phyloP scores from a whole-genome alignment of 2,329 filamentous ascomycete genomes.

The Fusarium sp. region DNA sequence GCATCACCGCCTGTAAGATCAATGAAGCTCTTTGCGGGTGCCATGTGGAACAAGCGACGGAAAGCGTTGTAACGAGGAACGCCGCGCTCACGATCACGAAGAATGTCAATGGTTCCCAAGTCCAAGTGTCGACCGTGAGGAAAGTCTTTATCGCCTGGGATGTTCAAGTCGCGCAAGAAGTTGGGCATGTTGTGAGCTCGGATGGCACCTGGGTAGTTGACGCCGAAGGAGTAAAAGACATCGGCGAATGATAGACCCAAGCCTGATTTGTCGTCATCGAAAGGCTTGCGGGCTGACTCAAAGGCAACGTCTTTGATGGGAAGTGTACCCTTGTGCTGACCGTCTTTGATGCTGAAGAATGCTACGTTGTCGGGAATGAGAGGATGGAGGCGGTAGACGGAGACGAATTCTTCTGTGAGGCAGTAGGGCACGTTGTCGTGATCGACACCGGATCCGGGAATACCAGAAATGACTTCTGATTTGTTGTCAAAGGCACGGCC shows the following conservation, averaged over 20 bases:
- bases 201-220: conserved; percentile 15
- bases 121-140: conserved; percentile 11
- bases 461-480: conserved; percentile 20
- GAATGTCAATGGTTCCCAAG: conserved; percentile 20
- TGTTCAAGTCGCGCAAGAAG: conserved; percentile 6
- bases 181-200: conserved; percentile 25
- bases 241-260: conserved; percentile 1
- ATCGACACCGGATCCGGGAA: conserved; percentile 15
- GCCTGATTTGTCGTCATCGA: neutral
- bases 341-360: conserved; percentile 15
- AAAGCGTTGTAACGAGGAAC: conserved; percentile 26
- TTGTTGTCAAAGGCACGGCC: conserved; percentile 18
- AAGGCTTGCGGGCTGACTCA: conserved; percentile 10
- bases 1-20: conserved; percentile 14
- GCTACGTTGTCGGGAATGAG: conserved; percentile 17
- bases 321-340: neutral
- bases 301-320: conserved; percentile 13
- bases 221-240: conserved; percentile 22
- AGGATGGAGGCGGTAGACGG: conserved; percentile 18
- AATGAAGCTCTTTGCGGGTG: neutral
- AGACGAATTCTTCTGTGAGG: conserved; percentile 23
- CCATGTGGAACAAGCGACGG: conserved; percentile 21
- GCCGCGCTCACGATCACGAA: conserved; percentile 22
- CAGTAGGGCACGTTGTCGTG: conserved; percentile 11
- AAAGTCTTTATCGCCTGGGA: conserved; percentile 12